Base-by-base conservation (phyloP, 306 rosid species). In the Calophaca sinica region DNA sequence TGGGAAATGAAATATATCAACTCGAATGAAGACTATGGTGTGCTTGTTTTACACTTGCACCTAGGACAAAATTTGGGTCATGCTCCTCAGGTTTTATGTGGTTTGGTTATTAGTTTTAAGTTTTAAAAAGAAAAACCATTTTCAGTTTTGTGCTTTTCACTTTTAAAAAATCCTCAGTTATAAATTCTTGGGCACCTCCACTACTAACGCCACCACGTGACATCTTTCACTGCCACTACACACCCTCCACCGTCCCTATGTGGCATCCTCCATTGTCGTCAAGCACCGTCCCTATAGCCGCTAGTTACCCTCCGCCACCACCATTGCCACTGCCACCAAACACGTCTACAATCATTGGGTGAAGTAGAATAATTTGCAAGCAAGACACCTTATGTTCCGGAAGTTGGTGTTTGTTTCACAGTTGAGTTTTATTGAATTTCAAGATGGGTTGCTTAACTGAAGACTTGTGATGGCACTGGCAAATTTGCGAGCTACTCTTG, bases 331-430 rank as follows among this genome's bases (percentile, higher is more conserved):
- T 20, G 26, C 26, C 26, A 1, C 26, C 26, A 20, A 20, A 20
- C 26, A 20, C 26, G 1, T 20, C 26, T 20, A 20, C 26, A 20
- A 20, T 20, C 26, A 20, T 20, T 20, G 81, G 98, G 86, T 51
- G 99, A 96, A 90, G 98, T 96, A 71, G 99, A 96, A 72, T 92
- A 87, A 77, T 63, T 14, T 82, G 78, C 70, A n/a, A 12, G 6
- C 76, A 63, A 59, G 64, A 65, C 68, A 53, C 78, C 67, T 36
- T n/a, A 13, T 67, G 77, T 60, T 75, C 70, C 8, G 41, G 8
- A 58, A 77, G 13, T 57, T 59, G 14, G 10, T 80, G 81, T 68
- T 74, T 74, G 60, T 65, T 74, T 85, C 36, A 44, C 44, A 55
- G 80, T 78, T 62, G 65, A 36, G 66, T 74, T 81, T 60, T 54